Evolutionary conservation across 1,284 basidiomycete genomes (phyloP), one percentile per base, ranked within the genome.

Genomic region (Apiotrichum sp.): DNA sequence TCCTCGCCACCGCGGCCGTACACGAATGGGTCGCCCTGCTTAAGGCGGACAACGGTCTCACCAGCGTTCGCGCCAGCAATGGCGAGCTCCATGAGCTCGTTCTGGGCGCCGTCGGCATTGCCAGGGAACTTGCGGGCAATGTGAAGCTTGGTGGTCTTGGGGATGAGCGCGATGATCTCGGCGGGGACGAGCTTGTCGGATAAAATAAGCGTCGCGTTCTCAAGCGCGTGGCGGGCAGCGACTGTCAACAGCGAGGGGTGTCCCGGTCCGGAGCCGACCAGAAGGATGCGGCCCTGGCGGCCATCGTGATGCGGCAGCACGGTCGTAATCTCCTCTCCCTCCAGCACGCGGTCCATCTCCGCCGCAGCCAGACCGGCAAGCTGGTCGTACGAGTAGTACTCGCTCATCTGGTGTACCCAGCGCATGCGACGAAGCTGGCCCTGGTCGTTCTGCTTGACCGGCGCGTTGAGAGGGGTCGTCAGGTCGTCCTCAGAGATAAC

Each of bases 41-140:
- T 98, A 13, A 98, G 81, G 83, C 95, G 80, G 29, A 98, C 88
- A 35, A 98, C 93, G 3, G 84, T 87, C 66, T 92, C 79, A 0
- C 95, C 95, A 9, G 81, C 80, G 35, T 77, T 78, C 0, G 89
- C 91, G 9, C 86, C 92, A 50, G 87, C 86, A 2, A 96, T 78
- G 0, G 92, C 95, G 8, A 87, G 84, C 60, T 88, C 83, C 88
- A 97, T 95, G 78, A 98, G 84, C 77, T 98, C 95, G 47, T 82
- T 83, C 73, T 98, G 95, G 1, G 93, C 92, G 22, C 88, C 86
- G 53, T 98, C 95, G 1, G 93, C 91, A 69, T 98, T 98, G 0
- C 95, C 95, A 0, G 95, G 95, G 78, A 96, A 98, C 73, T 98
- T 98, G 64, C 87, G 87, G 13, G 95, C 95, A 61, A 98, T 96